These are phyloP conservation scores for Chalciporus pseudorubinellus DNA, from an alignment of 768 basidiomycete genomes.

Conservation along the genomic window DNA sequence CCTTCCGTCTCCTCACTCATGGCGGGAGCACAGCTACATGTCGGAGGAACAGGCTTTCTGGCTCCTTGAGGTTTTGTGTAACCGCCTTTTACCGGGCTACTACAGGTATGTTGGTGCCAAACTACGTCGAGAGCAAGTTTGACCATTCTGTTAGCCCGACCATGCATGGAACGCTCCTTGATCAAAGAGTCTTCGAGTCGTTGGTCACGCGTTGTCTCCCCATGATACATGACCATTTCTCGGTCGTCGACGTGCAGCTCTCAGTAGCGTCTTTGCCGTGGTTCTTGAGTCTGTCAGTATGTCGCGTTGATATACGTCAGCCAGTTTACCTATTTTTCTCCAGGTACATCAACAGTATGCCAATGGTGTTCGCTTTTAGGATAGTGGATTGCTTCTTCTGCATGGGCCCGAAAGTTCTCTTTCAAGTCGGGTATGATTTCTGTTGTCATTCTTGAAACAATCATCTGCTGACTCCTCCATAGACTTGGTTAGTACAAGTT, in stretches of 20 bases:
- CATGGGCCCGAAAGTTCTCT: conserved; percentile 98
- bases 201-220: conserved; percentile 87
- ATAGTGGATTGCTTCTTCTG: conserved; percentile 98
- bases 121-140: neutral
- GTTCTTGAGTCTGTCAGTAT: conserved; percentile 91
- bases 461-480: conserved; percentile 14
- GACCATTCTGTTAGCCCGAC: conserved; percentile 62
- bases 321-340: neutral
- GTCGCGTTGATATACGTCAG: neutral
- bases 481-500: conserved; percentile 52
- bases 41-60: conserved; percentile 99
- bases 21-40: conserved; percentile 70
- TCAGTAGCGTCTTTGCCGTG: conserved; percentile 96
- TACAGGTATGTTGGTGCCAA: conserved; percentile 62
- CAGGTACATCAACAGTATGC: conserved; percentile 91
- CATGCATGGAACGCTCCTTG: conserved; percentile 98
- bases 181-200: conserved; percentile 96
- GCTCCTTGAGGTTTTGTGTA: conserved; percentile 92
- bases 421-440: conserved; percentile 85
- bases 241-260: conserved; percentile 88
- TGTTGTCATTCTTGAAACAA: neutral
- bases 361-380: conserved; percentile 96
- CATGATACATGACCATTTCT: conserved; percentile 92
- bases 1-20: conserved; percentile 9
- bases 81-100: conserved; percentile 94